Base-by-base conservation (phyloP, 192 early-diverging fungal species). In the Coemansia guatemalensis region DNA sequence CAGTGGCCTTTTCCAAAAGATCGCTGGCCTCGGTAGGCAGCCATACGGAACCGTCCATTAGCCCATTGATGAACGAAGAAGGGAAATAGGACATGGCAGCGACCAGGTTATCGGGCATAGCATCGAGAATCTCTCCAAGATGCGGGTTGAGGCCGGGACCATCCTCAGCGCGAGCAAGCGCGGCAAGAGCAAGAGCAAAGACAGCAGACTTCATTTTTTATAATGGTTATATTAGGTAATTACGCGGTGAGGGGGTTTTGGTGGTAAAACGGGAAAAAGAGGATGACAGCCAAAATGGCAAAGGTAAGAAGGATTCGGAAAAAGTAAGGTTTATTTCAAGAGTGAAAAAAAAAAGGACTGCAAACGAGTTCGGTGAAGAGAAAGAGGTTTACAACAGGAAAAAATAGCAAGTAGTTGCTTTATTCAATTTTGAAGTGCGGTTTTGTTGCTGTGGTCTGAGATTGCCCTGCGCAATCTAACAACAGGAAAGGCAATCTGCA, bases 171-270 rank as follows among this genome's bases (percentile, higher is more conserved):
- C 41, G 54, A 30, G 56, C 64, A 49, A 44, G 27, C 17, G 59
- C 49, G n/a, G 58, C 65, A 48, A 65, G 47, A 11, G 64, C 39
- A 20, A 62, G 32, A 27, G 59, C 17, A 41, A 62, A 62, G 21
- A 56, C 50, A 52, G 72, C 39, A 33, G 60, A 60, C 71, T 79
- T 79, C 76, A 79, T 79, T 26, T 17, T 39, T 23, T 12, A 17
- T 9, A 22, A 58, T 8, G 56, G 14, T 58, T 17, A 44, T 35
- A 23, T 21, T 56, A 26, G 61, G 60, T 21, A 26, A 48, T 44
- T 5, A 14, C n/a, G 50, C 18, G 51, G 23, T 14, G 20, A 44
- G 33, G 32, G 20, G 32, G 53, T 29, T 22, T 5, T n/a, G n/a
- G 50, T 9, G 26, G 26, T 26, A 29, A 7, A 5, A 29, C 1